phyloP scores from a whole-genome alignment of 139 green algal genomes.

The Closterium sp. region DNA sequence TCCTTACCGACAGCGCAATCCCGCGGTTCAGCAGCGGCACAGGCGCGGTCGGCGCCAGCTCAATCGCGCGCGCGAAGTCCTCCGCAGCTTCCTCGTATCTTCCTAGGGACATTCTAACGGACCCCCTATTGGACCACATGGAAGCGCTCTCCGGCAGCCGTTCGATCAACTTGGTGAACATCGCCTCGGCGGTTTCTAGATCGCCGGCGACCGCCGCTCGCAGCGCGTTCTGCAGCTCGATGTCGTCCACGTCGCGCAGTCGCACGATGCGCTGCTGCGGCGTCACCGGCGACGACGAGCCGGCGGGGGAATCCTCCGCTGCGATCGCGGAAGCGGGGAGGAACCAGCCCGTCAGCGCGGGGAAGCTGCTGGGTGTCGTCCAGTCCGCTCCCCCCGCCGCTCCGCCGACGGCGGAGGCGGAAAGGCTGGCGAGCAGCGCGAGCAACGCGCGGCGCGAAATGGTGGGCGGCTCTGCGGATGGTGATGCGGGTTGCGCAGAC shows the following conservation, averaged over 20 bases:
- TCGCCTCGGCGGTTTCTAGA: constrained; percentile 14
- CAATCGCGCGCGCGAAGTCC: constrained; percentile 25
- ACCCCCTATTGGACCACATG: constrained; percentile 40
- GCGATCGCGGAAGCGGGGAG: neutral
- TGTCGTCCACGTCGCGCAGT: constrained; percentile 33
- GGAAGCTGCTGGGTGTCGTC: neutral
- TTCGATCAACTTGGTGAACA: constrained; percentile 14
- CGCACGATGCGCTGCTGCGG: constrained; percentile 18
- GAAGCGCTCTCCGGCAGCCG: constrained; percentile 9
- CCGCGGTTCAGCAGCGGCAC: constrained; percentile 34
- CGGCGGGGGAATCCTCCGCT: neutral
- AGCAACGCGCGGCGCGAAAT: neutral
- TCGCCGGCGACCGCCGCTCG: constrained; percentile 31
- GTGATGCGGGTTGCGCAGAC: neutral
- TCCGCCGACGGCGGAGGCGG: neutral
- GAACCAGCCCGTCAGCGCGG: neutral
- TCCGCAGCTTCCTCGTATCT: constrained; percentile 20
- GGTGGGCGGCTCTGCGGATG: neutral
- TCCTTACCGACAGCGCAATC: constrained; percentile 29
- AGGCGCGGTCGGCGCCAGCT: constrained; percentile 23
- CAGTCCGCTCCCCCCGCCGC: neutral
- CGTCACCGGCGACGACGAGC: neutral
- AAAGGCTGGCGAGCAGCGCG: neutral
- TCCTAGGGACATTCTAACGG: constrained; percentile 29
- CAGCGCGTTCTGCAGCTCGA: constrained; percentile 29